These are phyloP conservation scores for Colletotrichum viniferum DNA, from an alignment of 2,329 filamentous ascomycete genomes.

Conservation along the genomic window DNA sequence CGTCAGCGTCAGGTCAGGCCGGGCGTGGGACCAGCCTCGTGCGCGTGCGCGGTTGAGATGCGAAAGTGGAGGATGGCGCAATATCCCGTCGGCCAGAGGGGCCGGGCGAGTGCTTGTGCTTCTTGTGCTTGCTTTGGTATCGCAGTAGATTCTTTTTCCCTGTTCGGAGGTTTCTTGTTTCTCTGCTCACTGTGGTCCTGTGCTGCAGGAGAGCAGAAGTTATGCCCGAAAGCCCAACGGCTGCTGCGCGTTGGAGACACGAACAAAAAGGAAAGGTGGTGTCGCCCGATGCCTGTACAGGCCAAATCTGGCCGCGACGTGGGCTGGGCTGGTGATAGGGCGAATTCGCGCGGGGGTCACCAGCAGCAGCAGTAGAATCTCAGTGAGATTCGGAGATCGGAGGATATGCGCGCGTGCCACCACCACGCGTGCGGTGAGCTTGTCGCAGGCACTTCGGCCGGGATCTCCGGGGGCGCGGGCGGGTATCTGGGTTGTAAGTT, in stretches of 20 bases:
- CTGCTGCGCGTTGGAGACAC: background rate
- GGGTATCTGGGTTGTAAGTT: background rate
- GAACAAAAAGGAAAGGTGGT: background rate
- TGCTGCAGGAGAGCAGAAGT: background rate
- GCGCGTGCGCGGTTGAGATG: background rate
- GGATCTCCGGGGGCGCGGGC: background rate
- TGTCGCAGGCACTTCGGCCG: background rate
- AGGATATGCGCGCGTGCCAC: background rate
- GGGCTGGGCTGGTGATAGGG: background rate
- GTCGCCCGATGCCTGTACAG: background rate
- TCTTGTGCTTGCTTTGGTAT: background rate
- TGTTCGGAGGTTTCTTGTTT: background rate
- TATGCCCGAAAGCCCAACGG: conserved; percentile 2
- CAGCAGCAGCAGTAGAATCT: background rate
- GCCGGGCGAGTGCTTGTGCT: background rate
- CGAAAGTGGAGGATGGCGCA: background rate
- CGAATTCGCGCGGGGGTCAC: background rate
- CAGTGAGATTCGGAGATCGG: background rate
- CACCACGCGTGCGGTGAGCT: background rate
- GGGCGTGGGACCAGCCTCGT: background rate
- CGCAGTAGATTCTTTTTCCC: background rate
- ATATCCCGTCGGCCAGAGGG: background rate
- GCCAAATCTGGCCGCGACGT: background rate
- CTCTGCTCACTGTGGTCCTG: background rate
- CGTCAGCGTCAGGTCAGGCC: background rate